These are phyloP conservation scores for Urtica urens DNA, from an alignment of 306 rosid genomes.

Conservation along the genomic window DNA sequence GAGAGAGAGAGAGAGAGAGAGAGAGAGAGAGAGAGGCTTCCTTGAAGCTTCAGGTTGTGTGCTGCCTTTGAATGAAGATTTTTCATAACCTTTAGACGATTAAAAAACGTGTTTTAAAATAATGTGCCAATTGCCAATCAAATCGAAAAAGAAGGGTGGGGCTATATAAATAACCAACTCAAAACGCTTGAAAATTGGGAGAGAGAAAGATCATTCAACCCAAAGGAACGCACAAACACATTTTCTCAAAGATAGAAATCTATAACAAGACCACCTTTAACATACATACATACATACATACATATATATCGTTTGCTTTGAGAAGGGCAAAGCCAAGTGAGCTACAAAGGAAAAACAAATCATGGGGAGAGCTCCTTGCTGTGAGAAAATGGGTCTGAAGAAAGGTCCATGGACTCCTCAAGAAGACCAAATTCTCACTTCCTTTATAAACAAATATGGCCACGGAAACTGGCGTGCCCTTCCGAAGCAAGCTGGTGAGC, in stretches of 20 bases:
- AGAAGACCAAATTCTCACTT: constrained; percentile 62
- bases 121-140: not conserved
- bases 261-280: not conserved
- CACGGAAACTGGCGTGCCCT: constrained; percentile 97
- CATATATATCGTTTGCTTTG: too few relatives aligned
- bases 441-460: constrained; percentile 50
- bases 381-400: constrained; percentile 85
- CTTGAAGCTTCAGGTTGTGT: constrained; percentile 31
- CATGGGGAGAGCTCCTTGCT: constrained; percentile 99
- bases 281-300: not conserved
- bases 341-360: not conserved
- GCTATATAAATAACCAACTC: constrained; percentile 33
- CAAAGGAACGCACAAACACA: constrained; percentile 1
- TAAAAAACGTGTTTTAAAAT: constrained; percentile 7
- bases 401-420: constrained; percentile 88
- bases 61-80: constrained; percentile 2
- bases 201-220: too few relatives aligned
- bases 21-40: constrained; percentile 13
- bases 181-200: constrained; percentile 5
- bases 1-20: not conserved
- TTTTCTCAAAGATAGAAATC: not conserved
- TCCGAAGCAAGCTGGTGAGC: constrained; percentile 81
- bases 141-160: not conserved
- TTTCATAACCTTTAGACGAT: constrained; percentile 19
- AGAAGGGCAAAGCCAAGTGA: not conserved